Base-by-base conservation (phyloP, 1,139 yeast species). In the Chernovozyma sophiae-reginae region DNA sequence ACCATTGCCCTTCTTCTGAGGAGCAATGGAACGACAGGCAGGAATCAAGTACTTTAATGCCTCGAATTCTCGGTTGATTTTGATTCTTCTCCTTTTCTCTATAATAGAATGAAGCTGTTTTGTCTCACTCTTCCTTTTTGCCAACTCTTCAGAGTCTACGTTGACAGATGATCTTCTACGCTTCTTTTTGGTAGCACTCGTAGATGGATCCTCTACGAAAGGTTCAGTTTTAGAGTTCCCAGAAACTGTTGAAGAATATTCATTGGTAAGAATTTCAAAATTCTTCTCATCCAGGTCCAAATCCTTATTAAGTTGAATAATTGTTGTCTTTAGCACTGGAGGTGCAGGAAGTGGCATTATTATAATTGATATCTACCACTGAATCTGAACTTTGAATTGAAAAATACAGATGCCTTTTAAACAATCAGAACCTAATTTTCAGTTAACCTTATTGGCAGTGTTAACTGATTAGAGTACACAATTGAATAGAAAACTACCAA, bases 21-120 rank as follows among this genome's bases (percentile, higher is more conserved):
- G 70, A 5, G 23, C 23, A n/a, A 34, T 63, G 22, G 62, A 58
- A 29, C 84, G 63, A 55, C 95, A 86, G 11, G 94, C 90, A 2
- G 95, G 95, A 16, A 86, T 81, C 36, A 86, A 62, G 48, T 74
- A 79, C 52, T 86, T 83, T 43, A 86, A 68, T 2, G 92, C 89
- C 52, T 84, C 94, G 54, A 85, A 86, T 56, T 86, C 94, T 41
- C 90, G 68, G 56, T 86, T 86, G 65, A 86, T 83, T 55, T 84
- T 83, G 40, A 81, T 74, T 39, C 95, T 65, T 47, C 95, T 69
- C 48, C 87, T 75, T 50, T 86, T 82, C 54, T 86, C 95, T 44
- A 86, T 86, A 32, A 83, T 81, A 6, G 87, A 79, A 56, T 86
- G 95, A 24, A 86, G 79, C 49, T 69, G 74, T 44, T 68, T 70